Percentiles rank a stretch among this genome's conserved stretches.
phyloP scores from a whole-genome alignment of 768 basidiomycete genomes.

The Calvatia gigantea region DNA sequence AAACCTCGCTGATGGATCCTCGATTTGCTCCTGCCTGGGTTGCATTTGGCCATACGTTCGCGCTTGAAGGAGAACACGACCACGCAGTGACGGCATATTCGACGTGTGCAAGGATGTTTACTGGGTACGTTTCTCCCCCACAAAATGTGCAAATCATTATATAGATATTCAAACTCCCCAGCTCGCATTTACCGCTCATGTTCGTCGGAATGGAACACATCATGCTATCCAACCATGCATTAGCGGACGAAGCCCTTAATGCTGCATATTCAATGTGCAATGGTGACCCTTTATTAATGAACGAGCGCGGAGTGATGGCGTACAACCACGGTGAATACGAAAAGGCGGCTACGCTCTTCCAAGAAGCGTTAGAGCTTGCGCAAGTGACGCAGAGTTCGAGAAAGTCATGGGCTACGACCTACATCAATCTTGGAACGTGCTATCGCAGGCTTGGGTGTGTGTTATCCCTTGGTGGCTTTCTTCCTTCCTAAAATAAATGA shows the following conservation, averaged over 20 bases:
- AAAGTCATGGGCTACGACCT: slow-evolving; percentile 84
- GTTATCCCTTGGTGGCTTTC: not conserved
- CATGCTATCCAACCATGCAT: slow-evolving; percentile 71
- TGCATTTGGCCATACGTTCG: slow-evolving; percentile 96
- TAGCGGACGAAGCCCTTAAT: slow-evolving; percentile 86
- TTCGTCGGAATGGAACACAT: slow-evolving; percentile 99
- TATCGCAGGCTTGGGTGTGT: slow-evolving; percentile 76
- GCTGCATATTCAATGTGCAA: slow-evolving; percentile 81
- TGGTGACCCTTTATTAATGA: slow-evolving; percentile 84
- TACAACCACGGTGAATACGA: slow-evolving; percentile 84
- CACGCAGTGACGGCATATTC: slow-evolving; percentile 98
- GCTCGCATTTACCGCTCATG: slow-evolving; percentile 92
- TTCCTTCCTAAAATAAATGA: not conserved
- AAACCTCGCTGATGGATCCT: slow-evolving; percentile 95
- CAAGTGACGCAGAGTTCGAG: slow-evolving; percentile 83
- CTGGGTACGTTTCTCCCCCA: slow-evolving; percentile 57
- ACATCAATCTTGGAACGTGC: slow-evolving; percentile 90
- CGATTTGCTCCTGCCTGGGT: slow-evolving; percentile 97
- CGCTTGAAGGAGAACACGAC: slow-evolving; percentile 96
- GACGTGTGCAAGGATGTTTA: slow-evolving; percentile 92
- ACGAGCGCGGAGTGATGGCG: slow-evolving; percentile 92
- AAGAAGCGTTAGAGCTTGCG: slow-evolving; percentile 74
- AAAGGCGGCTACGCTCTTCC: slow-evolving; percentile 67
- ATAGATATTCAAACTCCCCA: slow-evolving; percentile 24
- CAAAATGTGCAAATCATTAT: not conserved